These are phyloP conservation scores for Takashimella koratensis DNA, from an alignment of 1,284 basidiomycete genomes.

Conservation along the genomic window DNA sequence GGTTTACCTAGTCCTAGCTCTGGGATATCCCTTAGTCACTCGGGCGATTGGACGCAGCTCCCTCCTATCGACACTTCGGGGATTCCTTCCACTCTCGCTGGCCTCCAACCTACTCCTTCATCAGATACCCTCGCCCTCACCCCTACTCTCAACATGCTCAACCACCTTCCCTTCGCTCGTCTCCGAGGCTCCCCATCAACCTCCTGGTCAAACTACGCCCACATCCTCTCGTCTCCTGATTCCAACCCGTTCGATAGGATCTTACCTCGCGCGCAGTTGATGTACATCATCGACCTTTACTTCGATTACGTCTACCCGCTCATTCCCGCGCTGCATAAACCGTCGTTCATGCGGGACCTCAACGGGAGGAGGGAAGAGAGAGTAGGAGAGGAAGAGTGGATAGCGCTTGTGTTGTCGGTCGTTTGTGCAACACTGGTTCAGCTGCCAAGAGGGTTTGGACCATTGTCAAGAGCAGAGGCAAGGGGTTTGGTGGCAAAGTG, in stretches of 20 bases:
- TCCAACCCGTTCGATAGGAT: slow-evolving; percentile 40
- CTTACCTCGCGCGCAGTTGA: slow-evolving; percentile 34
- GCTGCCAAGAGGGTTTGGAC: slow-evolving; percentile 35
- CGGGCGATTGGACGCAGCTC: background rate
- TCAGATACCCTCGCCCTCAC: slow-evolving; percentile 3
- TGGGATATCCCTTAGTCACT: background rate
- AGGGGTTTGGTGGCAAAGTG: slow-evolving; percentile 27
- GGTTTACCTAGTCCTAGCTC: no score
- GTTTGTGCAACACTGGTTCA: slow-evolving; percentile 72
- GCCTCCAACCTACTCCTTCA: background rate
- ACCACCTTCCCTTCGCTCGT: no score
- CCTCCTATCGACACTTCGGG: background rate
- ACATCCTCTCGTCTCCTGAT: background rate
- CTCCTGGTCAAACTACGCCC: background rate
- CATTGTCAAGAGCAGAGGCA: slow-evolving; percentile 31
- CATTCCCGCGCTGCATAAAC: slow-evolving; percentile 58
- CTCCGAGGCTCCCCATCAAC: background rate
- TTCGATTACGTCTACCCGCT: slow-evolving; percentile 84
- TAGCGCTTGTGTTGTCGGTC: slow-evolving; percentile 77
- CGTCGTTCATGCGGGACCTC: slow-evolving; percentile 80
- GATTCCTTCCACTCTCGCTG: background rate
- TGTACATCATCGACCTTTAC: slow-evolving; percentile 68
- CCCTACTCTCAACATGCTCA: slow-evolving; percentile 7
- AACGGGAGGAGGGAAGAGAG: slow-evolving; percentile 72
- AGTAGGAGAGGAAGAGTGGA: slow-evolving; percentile 63